phyloP scores from a whole-genome alignment of 805 yeast genomes.

The Saccharomycopsis schoenii region DNA sequence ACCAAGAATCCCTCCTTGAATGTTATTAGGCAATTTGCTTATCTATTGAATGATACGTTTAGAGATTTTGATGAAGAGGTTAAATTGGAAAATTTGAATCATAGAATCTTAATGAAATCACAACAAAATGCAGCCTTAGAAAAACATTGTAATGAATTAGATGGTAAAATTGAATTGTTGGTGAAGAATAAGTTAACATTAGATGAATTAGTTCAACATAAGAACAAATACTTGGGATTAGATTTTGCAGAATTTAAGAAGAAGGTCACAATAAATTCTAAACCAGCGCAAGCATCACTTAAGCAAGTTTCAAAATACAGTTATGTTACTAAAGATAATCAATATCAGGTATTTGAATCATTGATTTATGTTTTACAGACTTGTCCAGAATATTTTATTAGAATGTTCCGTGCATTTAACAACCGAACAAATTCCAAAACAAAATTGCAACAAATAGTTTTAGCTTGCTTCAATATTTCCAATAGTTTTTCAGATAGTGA shows the following conservation, averaged over 20 bases:
- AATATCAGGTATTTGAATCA: constrained; percentile 64
- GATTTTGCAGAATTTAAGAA: constrained; percentile 6
- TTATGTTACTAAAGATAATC: constrained; percentile 12
- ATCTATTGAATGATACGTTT: constrained; percentile 61
- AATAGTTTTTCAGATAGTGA: neutral
- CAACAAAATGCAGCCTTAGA: constrained; percentile 62
- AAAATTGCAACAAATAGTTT: constrained; percentile 12
- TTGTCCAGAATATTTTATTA: constrained; percentile 61
- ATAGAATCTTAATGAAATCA: constrained; percentile 61
- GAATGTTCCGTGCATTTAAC: constrained; percentile 21
- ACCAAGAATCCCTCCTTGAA: constrained; percentile 69
- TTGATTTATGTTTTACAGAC: constrained; percentile 78
- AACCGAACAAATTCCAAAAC: constrained; percentile 5
- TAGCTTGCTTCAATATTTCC: constrained; percentile 9
- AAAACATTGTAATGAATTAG: constrained; percentile 62
- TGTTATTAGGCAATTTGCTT: constrained; percentile 68
- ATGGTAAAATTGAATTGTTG: constrained; percentile 66
- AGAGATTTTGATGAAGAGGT: constrained; percentile 69
- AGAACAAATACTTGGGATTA: constrained; percentile 7
- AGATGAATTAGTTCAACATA: constrained; percentile 43
- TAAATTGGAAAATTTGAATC: constrained; percentile 55
- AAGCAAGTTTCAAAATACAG: constrained; percentile 27
- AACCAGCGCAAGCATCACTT: constrained; percentile 22
- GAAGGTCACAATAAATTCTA: neutral
- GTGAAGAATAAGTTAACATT: constrained; percentile 71